Base-by-base conservation (phyloP, 2,329 filamentous ascomycete species). In the Fusarium poae region DNA sequence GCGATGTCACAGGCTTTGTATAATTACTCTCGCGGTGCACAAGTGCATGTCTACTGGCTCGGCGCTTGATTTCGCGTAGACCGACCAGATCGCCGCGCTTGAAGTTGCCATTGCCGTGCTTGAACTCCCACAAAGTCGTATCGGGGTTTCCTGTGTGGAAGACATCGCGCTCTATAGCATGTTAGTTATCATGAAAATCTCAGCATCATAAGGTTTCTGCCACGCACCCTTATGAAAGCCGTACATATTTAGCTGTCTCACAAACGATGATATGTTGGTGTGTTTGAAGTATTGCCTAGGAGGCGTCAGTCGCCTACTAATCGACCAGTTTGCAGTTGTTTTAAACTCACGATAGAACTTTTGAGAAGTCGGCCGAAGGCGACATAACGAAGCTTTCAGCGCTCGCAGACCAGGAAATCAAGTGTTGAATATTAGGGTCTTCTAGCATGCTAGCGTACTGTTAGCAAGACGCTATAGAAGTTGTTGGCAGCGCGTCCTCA, bases 311-410 rank as follows among this genome's bases (percentile, higher is more conserved):
- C 55, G 23, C 32, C 21, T 44, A 15, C 18, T 25, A 43, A 35
- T 29, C 30, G 15, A 12, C 30, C 30, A 30, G 40, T 32, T 35
- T 8, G 11, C 12, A 21, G 7, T 15, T 37, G n/a, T 4, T n/a
- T 29, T 48, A 11, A 64, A 89, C 92, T 80, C 88, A 97, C 95
- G 96, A 93, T 77, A 99, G 85, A 54, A 98, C 96, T 86, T 97
- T 98, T 69, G 95, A 97, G 78, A 99, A 99, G 78, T 98, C 96
- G 75, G 92, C 92, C 11, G 94, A 97, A 18, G 96, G 96, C 23
- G 94, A 97, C 93, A 99, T 98, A 76, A 99, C 94, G 79, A 99
- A 99, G 81, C 96, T 98, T 79, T 99, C 96, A 63, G 94, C 94
- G 51, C 92, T 92, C 72, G 85, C 90, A 3, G 95, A 97, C 96